A percentile compares a stretch with the other conserved stretches of the same genome.
These are phyloP conservation scores for Coemansia sp. DNA, from an alignment of 192 early-diverging fungal genomes.

Conservation along the genomic window DNA sequence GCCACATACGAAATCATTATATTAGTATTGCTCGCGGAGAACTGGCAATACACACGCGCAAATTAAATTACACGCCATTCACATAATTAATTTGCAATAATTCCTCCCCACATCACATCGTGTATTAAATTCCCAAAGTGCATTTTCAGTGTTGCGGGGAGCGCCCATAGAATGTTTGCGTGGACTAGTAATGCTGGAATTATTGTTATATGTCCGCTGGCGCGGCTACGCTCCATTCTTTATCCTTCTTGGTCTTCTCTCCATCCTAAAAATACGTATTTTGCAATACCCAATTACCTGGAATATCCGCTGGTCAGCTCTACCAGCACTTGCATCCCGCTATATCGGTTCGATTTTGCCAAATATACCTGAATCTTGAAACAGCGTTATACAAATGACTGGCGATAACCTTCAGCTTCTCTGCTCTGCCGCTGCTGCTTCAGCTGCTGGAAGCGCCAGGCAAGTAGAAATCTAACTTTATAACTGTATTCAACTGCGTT, in stretches of 20 bases:
- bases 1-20: background rate
- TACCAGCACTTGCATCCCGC: background rate
- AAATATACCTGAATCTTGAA: background rate
- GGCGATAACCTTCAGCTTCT: conserved; percentile 49
- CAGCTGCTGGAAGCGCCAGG: conserved; percentile 3
- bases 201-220: conserved; percentile 12
- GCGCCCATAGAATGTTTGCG: background rate
- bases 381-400: background rate
- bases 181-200: background rate
- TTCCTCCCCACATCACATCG: background rate
- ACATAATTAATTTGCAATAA: background rate
- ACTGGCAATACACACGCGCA: too few relatives aligned
- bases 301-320: background rate
- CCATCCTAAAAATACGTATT: background rate
- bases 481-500: background rate
- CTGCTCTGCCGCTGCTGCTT: conserved; percentile 41
- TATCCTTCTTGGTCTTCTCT: background rate
- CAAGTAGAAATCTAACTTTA: background rate
- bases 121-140: background rate
- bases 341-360: background rate
- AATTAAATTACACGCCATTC: background rate
- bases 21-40: too few relatives aligned
- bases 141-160: conserved; percentile 7
- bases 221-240: conserved; percentile 4
- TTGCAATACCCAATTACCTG: background rate